Percentiles rank a stretch among this genome's conserved stretches.
phyloP scores from a whole-genome alignment of 2,329 filamentous ascomycete genomes.

The Didymella arachidicola region DNA sequence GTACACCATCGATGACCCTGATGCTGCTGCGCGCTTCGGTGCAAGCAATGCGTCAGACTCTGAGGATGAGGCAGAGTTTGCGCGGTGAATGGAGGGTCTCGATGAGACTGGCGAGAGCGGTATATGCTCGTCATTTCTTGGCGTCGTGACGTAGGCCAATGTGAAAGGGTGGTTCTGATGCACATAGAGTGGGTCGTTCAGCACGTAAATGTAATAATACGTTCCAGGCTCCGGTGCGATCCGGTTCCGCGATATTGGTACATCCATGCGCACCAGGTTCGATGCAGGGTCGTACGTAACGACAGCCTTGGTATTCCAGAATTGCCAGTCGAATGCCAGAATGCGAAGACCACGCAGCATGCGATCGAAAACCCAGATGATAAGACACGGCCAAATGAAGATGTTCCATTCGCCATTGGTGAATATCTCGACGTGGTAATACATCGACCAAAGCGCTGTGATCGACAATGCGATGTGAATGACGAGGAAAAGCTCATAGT shows the following conservation, averaged over 20 bases:
- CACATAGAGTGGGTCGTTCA: conserved; percentile 55
- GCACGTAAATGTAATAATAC: conserved; percentile 61
- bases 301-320: conserved; percentile 48
- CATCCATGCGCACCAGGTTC: conserved; percentile 58
- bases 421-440: conserved; percentile 64
- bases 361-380: conserved; percentile 62
- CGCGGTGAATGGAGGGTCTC: conserved; percentile 19
- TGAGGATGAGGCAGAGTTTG: conserved; percentile 27
- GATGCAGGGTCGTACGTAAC: conserved; percentile 55
- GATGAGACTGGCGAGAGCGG: conserved; percentile 23
- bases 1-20: conserved; percentile 51
- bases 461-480: conserved; percentile 53
- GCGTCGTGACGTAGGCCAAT: conserved; percentile 31
- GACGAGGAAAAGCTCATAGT: conserved; percentile 57
- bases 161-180: conserved; percentile 61
- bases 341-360: conserved; percentile 56
- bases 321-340: conserved; percentile 54
- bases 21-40: not conserved
- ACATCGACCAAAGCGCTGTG: conserved; percentile 60
- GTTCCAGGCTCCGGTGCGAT: conserved; percentile 54
- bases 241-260: conserved; percentile 47
- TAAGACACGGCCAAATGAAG: conserved; percentile 60
- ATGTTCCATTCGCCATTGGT: conserved; percentile 56
- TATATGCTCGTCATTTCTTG: conserved; percentile 7
- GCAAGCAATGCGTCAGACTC: conserved; percentile 44